Percentiles rank a stretch among this genome's conserved stretches.
Conservation (phyloP, 2,329 filamentous ascomycete genomes). For the Neoascochyta sp. region DNA sequence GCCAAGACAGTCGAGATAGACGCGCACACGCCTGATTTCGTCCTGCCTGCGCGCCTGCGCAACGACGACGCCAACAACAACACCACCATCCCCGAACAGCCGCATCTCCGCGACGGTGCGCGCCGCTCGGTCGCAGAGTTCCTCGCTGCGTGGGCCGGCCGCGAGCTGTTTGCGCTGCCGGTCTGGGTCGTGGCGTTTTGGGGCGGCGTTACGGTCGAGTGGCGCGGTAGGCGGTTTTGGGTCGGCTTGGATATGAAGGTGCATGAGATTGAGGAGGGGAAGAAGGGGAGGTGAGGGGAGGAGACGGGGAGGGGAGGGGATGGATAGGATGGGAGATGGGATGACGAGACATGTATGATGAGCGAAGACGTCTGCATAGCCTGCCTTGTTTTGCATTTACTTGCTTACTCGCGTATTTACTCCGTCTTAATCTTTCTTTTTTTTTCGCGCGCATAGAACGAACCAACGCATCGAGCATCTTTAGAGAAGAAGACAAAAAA, state of each 20-base stretch:
- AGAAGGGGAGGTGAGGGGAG: too few species aligned
- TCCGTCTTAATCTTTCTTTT: too few species aligned
- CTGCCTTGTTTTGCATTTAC: too few species aligned
- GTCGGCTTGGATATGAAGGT: slow-evolving; percentile 85
- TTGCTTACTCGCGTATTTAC: too few species aligned
- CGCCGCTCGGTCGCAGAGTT: slow-evolving; percentile 64
- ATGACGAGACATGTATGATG: too few species aligned
- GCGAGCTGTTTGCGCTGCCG: slow-evolving; percentile 77
- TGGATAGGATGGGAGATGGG: too few species aligned
- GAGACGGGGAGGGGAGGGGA: too few species aligned
- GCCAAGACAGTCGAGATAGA: slow-evolving; percentile 68
- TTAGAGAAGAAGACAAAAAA: too few species aligned
- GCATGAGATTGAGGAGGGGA: slow-evolving; percentile 48
- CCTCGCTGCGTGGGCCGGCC: slow-evolving; percentile 76
- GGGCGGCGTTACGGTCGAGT: slow-evolving; percentile 81
- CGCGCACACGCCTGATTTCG: slow-evolving; percentile 70
- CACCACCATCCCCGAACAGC: slow-evolving; percentile 3
- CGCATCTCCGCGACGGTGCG: slow-evolving; percentile 32
- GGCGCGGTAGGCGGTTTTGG: slow-evolving; percentile 78
- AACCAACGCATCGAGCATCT: too few species aligned
- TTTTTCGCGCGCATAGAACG: too few species aligned
- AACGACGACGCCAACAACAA: slow-evolving; percentile 8
- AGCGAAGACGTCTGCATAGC: too few species aligned
- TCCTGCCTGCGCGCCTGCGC: slow-evolving; percentile 44
- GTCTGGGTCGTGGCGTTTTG: slow-evolving; percentile 89